Conservation (phyloP, 495 filamentous ascomycete genomes). For the Aspergillus cavernicola region DNA sequence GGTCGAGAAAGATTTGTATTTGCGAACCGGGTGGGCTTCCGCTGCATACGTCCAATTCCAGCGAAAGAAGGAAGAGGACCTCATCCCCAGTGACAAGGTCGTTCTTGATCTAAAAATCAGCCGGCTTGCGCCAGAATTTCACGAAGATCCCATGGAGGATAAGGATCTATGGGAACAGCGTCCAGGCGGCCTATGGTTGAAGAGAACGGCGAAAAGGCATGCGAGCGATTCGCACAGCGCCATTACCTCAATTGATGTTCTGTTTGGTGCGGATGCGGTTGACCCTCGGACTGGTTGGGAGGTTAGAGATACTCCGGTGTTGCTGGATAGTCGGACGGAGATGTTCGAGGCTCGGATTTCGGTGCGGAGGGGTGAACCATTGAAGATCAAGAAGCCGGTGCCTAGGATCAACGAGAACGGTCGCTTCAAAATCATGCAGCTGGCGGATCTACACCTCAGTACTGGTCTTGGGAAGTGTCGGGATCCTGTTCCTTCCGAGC, state of each 20-base stretch:
- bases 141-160: constrained; percentile 51
- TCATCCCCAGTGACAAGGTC: constrained; percentile 69
- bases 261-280: constrained; percentile 91
- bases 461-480: constrained; percentile 84
- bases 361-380: constrained; percentile 65
- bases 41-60: constrained; percentile 82
- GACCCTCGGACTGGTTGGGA: constrained; percentile 84
- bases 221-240: constrained; percentile 73
- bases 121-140: constrained; percentile 62
- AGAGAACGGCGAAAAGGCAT: constrained; percentile 68
- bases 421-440: constrained; percentile 95
- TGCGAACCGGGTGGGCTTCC: constrained; percentile 66
- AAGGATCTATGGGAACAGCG: constrained; percentile 78
- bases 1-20: constrained; percentile 88
- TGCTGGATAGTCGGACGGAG: constrained; percentile 60
- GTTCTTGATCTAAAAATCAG: constrained; percentile 82
- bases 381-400: constrained; percentile 57
- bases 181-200: constrained; percentile 80
- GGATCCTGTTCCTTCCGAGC: constrained; percentile 70
- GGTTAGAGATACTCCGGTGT: constrained; percentile 63
- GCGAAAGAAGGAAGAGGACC: constrained; percentile 84
- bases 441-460: constrained; percentile 86
- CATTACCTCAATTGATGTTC: constrained; percentile 81
- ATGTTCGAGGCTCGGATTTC: constrained; percentile 66
- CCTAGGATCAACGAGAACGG: constrained; percentile 79